Conservation (phyloP, 192 early-diverging fungal genomes). For the Backusella morwellensis region DNA sequence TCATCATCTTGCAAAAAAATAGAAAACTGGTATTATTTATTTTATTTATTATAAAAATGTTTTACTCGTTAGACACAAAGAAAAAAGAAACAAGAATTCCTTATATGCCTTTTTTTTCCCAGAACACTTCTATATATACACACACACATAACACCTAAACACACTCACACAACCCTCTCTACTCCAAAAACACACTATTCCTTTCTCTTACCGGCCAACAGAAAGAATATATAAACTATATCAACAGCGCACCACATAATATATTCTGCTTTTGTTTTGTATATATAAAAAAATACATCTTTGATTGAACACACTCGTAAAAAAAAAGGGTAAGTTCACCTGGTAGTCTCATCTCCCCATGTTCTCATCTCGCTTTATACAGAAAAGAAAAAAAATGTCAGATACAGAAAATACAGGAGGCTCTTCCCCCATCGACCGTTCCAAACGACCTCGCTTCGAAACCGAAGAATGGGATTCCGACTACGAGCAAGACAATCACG, state of each 20-base stretch:
- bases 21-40: neutral
- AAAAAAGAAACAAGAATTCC: neutral
- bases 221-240: neutral
- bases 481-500: conserved; percentile 11
- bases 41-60: neutral
- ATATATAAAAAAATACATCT: neutral
- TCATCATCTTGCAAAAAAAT: neutral
- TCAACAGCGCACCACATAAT: no score
- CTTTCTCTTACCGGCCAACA: neutral
- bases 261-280: neutral
- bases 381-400: conserved; percentile 8
- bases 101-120: neutral
- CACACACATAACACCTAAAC: neutral
- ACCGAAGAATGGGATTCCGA: conserved; percentile 31
- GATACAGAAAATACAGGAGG: conserved; percentile 17
- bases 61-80: neutral
- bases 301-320: neutral
- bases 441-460: conserved; percentile 32
- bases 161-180: neutral
- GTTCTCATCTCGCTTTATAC: neutral
- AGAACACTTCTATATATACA: neutral
- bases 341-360: neutral
- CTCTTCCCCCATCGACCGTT: conserved; percentile 30
- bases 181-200: neutral
- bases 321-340: neutral